phyloP scores from a whole-genome alignment of 2,329 filamentous ascomycete genomes.

The Nothophoma quercina region DNA sequence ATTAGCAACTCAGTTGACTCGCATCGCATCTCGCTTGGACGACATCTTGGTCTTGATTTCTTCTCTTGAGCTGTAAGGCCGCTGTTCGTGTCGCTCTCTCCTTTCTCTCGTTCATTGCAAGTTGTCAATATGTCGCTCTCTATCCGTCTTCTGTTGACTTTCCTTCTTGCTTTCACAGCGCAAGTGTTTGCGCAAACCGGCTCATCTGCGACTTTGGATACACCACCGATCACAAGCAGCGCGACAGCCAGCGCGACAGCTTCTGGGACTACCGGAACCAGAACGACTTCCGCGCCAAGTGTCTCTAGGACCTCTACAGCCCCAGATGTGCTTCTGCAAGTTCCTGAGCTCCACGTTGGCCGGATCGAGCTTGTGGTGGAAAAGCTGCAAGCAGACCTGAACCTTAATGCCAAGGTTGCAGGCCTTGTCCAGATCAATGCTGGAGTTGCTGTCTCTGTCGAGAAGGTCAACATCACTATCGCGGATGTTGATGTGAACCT shows the following conservation, averaged over 20 bases:
- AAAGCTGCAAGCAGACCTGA: slow-evolving; percentile 65
- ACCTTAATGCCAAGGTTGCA: slow-evolving; percentile 67
- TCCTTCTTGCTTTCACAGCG: slow-evolving; percentile 35
- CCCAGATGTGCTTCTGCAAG: slow-evolving; percentile 66
- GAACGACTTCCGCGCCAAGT: slow-evolving; percentile 33
- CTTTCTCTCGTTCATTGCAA: slow-evolving; percentile 21
- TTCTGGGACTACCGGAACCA: slow-evolving; percentile 17
- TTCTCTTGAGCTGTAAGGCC: slow-evolving; percentile 6
- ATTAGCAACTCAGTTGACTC: slow-evolving; percentile 26
- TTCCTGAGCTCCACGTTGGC: slow-evolving; percentile 66
- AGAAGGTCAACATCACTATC: slow-evolving; percentile 68
- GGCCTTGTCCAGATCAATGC: slow-evolving; percentile 63
- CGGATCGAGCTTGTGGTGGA: slow-evolving; percentile 68
- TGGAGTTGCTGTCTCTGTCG: slow-evolving; percentile 56
- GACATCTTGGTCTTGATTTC: slow-evolving; percentile 22
- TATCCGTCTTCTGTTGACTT: slow-evolving; percentile 43
- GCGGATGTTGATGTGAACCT: slow-evolving; percentile 66
- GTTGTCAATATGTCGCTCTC: slow-evolving; percentile 44
- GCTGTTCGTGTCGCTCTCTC: neutral
- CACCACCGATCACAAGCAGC: slow-evolving; percentile 40
- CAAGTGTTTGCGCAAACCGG: slow-evolving; percentile 40
- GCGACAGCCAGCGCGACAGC: slow-evolving; percentile 12
- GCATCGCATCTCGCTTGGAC: slow-evolving; percentile 23
- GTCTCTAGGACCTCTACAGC: slow-evolving; percentile 47
- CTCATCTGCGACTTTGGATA: slow-evolving; percentile 30